phyloP scores from a whole-genome alignment of 2,329 filamentous ascomycete genomes.

The Cadophora luteo-olivacea region DNA sequence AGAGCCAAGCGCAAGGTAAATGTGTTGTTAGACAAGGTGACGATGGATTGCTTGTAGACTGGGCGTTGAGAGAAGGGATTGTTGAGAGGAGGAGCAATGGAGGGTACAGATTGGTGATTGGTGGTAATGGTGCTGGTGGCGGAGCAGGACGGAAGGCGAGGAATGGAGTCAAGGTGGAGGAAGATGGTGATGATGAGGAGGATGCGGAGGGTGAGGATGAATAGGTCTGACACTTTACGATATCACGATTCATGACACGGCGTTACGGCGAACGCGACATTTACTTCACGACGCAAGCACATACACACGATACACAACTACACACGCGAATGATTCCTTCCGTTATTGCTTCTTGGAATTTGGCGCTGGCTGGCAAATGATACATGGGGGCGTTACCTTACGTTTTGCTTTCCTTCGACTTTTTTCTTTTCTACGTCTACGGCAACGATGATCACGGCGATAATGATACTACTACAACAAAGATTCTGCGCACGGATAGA shows the following conservation, averaged over 20 bases:
- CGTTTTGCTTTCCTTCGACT: background rate
- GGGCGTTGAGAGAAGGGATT: conserved; percentile 21
- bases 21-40: background rate
- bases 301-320: background rate
- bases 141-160: background rate
- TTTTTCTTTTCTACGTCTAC: background rate
- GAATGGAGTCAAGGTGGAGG: background rate
- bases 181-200: conserved; percentile 18
- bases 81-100: conserved; percentile 1
- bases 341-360: background rate
- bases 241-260: conserved; percentile 1
- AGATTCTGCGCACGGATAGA: background rate
- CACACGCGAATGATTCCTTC: background rate
- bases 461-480: background rate
- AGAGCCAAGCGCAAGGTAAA: conserved; percentile 46
- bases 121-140: background rate
- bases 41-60: conserved; percentile 9
- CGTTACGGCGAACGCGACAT: background rate
- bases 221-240: background rate
- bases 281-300: background rate
- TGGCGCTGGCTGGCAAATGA: background rate
- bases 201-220: conserved; percentile 30
- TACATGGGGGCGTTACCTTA: background rate
- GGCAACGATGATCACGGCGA: background rate
- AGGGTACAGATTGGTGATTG: background rate